Evolutionary conservation across 108 stramenopile species (phyloP), one percentile per base, ranked within the genome.

Genomic region (Craspedostauros australis): DNA sequence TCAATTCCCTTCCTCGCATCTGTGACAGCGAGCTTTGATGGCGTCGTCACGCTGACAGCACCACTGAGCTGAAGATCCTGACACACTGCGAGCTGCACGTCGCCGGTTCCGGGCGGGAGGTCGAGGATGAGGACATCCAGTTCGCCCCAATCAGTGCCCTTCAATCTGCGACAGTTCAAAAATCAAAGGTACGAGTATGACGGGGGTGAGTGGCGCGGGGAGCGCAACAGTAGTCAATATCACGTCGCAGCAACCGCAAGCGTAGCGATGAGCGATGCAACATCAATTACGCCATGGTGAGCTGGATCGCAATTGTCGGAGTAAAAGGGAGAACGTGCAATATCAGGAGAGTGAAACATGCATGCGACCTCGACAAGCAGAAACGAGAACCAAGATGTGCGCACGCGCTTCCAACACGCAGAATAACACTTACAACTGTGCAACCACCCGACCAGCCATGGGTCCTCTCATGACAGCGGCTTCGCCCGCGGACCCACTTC

Each of bases 1-100:
- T 86, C 83, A 33, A 99, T 83, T 12, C 99, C 99, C 64, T 99
- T 99, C 33, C 68, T 47, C 0, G 96, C 97, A 68, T 99, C 99
- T 3, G 86, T 83, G 53, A 80, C 77, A 12, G 94, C 90, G 15
- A 99, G 83, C 20, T 76, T 68, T 21, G 96, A 95, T 24, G 99
- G 99, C 3, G 99, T 99, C 7, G 99, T 98, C 14, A 99, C 98
- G 4, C 96, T 82, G 27, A 99, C 97, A n/a, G 97, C 96, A 20
- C 94, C 97, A 24, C 85, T 90, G 19, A 99, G 50, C 40, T 85
- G 58, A n/a, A 96, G 45, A 11, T 94, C 82, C 76, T 99, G 98
- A 24, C 93, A 93, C 11, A 98, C 80, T 39, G 93, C 94, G 36
- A 99, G 71, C 60, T 96, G 95, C 0, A 99, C 94, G 68, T 99